phyloP scores from a whole-genome alignment of 2,329 filamentous ascomycete genomes.

The Cytospora schulzeri region DNA sequence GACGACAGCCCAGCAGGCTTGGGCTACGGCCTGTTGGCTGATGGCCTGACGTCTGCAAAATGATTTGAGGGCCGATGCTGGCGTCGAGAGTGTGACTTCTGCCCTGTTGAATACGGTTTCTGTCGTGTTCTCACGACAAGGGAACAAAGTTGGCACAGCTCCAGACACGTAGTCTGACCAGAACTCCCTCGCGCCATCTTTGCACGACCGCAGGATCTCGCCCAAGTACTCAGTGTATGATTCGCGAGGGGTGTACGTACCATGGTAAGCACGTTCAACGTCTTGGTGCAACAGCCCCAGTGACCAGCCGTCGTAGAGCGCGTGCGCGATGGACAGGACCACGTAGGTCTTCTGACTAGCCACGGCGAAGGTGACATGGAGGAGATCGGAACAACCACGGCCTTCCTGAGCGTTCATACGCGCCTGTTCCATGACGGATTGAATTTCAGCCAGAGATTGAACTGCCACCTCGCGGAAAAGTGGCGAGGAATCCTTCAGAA shows the following conservation, averaged over 20 bases:
- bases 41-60: constrained; percentile 69
- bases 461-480: constrained; percentile 33
- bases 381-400: constrained; percentile 42
- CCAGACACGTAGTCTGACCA: constrained; percentile 71
- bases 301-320: constrained; percentile 89
- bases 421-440: constrained; percentile 40
- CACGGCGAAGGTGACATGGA: constrained; percentile 51
- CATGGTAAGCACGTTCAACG: constrained; percentile 65
- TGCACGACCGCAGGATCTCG: constrained; percentile 50
- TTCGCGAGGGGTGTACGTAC: constrained; percentile 44
- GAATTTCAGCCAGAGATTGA: constrained; percentile 38
- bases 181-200: constrained; percentile 55
- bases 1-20: constrained; percentile 74
- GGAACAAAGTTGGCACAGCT: constrained; percentile 39
- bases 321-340: constrained; percentile 77
- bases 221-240: constrained; percentile 57
- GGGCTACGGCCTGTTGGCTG: constrained; percentile 76
- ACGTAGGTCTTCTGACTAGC: constrained; percentile 44
- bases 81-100: constrained; percentile 49
- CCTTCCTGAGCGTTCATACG: constrained; percentile 40
- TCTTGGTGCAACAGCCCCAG: constrained; percentile 73
- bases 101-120: constrained; percentile 39
- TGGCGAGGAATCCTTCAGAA: constrained; percentile 37
- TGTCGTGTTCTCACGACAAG: neutral
- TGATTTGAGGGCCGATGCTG: constrained; percentile 44